phyloP scores from a whole-genome alignment of 2,329 filamentous ascomycete species.

The Penicillium occitanis region DNA sequence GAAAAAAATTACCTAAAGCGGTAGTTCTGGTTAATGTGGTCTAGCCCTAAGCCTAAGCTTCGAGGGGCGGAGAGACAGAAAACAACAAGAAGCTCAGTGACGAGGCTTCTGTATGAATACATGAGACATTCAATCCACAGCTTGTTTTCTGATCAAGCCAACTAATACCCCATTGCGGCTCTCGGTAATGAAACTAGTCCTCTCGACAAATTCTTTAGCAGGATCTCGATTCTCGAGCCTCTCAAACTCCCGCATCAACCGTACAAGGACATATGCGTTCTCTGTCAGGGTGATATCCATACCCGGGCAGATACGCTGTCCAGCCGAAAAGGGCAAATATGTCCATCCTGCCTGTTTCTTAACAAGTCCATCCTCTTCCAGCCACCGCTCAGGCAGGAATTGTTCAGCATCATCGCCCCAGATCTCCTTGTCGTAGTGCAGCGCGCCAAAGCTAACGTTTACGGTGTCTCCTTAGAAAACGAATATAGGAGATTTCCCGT shows the following conservation, averaged over 20 bases:
- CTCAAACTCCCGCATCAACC: constrained; percentile 14
- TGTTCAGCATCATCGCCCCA: constrained; percentile 27
- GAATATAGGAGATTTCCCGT: constrained; percentile 35
- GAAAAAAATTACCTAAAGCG: background rate
- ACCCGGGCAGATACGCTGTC: background rate
- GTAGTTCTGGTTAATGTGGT: background rate
- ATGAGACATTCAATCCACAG: background rate
- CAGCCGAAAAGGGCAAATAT: constrained; percentile 14
- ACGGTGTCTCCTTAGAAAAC: constrained; percentile 30
- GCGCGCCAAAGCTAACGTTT: constrained; percentile 44
- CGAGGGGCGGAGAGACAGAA: background rate
- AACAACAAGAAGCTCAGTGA: background rate
- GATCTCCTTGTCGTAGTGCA: constrained; percentile 37
- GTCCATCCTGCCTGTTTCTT: background rate
- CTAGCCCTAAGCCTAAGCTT: background rate
- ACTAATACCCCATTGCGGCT: constrained; percentile 12
- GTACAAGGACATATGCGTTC: constrained; percentile 15
- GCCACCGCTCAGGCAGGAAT: constrained; percentile 11
- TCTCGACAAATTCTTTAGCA: constrained; percentile 3
- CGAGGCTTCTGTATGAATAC: background rate
- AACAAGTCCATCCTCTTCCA: background rate
- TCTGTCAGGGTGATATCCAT: constrained; percentile 9
- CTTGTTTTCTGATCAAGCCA: constrained; percentile 1
- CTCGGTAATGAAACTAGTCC: constrained; percentile 6
- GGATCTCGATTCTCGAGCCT: constrained; percentile 12